Conservation (phyloP, 805 yeast genomes). For the Starmera quercuum region DNA sequence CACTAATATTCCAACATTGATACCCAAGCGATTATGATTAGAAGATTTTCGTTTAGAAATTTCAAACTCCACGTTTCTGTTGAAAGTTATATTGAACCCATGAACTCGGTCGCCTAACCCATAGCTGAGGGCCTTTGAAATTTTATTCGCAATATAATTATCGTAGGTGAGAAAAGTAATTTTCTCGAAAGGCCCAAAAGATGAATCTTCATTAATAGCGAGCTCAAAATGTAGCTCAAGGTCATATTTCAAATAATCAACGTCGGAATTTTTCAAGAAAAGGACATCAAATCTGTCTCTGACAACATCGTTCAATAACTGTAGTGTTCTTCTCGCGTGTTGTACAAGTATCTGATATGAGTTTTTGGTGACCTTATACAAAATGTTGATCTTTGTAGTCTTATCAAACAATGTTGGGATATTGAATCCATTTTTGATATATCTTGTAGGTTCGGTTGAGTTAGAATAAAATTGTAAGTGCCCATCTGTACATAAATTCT, state of each 20-base stretch:
- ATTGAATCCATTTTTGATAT: slow-evolving; percentile 52
- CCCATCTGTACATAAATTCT: slow-evolving; percentile 59
- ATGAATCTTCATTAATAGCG: slow-evolving; percentile 28
- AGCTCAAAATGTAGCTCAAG: slow-evolving; percentile 41
- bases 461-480: slow-evolving; percentile 60
- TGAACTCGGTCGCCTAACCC: slow-evolving; percentile 46
- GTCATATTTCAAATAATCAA: slow-evolving; percentile 60
- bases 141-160: slow-evolving; percentile 51
- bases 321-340: slow-evolving; percentile 63
- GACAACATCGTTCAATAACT: slow-evolving; percentile 66
- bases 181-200: slow-evolving; percentile 64
- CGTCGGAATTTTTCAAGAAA: slow-evolving; percentile 54
- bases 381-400: slow-evolving; percentile 64
- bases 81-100: slow-evolving; percentile 25
- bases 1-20: slow-evolving; percentile 57
- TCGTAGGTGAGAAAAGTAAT: slow-evolving; percentile 66
- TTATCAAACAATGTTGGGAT: slow-evolving; percentile 75
- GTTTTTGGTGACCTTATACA: slow-evolving; percentile 72
- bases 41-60: slow-evolving; percentile 47
- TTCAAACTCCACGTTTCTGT: slow-evolving; percentile 23
- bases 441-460: slow-evolving; percentile 25
- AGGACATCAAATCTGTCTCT: slow-evolving; percentile 77
- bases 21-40: slow-evolving; percentile 16
- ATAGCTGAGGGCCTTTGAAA: slow-evolving; percentile 47
- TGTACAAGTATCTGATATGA: slow-evolving; percentile 55